phyloP scores from a whole-genome alignment of 371 early-diverging fungal species.

The Mycotypha africana region DNA sequence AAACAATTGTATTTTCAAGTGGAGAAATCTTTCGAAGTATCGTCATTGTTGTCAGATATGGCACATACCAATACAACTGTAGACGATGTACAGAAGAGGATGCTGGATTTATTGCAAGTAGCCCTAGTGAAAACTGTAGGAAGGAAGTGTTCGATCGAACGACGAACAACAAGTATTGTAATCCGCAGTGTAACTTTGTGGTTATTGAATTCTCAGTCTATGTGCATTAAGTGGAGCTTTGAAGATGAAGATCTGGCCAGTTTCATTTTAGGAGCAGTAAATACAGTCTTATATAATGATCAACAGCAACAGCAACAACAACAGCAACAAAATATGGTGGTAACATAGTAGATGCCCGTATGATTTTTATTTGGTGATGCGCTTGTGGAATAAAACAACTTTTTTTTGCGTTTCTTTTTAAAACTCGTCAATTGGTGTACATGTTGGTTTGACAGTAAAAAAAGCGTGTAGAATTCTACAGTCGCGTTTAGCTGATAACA shows the following conservation, averaged over 20 bases:
- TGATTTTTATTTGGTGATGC: too few species aligned
- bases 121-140: slow-evolving; percentile 10
- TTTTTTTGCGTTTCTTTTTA: too few species aligned
- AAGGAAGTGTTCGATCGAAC: slow-evolving; percentile 4
- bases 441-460: too few species aligned
- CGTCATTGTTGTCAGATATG: slow-evolving; percentile 13
- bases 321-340: too few species aligned
- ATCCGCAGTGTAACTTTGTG: slow-evolving; percentile 16
- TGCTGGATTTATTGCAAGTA: slow-evolving; percentile 17
- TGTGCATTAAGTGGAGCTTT: slow-evolving; percentile 18
- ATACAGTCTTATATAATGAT: slow-evolving; percentile 11
- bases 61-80: slow-evolving; percentile 12
- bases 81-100: slow-evolving; percentile 5
- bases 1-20: slow-evolving; percentile 17
- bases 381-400: too few species aligned
- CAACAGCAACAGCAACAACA: too few species aligned
- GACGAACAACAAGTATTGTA: not conserved
- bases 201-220: slow-evolving; percentile 2
- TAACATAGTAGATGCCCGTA: too few species aligned
- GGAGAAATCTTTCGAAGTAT: slow-evolving; percentile 9
- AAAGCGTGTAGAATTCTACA: too few species aligned
- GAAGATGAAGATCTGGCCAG: slow-evolving; percentile 27
- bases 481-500: too few species aligned
- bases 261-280: slow-evolving; percentile 19
- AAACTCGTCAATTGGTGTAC: too few species aligned